Conservation (phyloP, 805 yeast species). For the Sporopachydermia lactativora region DNA sequence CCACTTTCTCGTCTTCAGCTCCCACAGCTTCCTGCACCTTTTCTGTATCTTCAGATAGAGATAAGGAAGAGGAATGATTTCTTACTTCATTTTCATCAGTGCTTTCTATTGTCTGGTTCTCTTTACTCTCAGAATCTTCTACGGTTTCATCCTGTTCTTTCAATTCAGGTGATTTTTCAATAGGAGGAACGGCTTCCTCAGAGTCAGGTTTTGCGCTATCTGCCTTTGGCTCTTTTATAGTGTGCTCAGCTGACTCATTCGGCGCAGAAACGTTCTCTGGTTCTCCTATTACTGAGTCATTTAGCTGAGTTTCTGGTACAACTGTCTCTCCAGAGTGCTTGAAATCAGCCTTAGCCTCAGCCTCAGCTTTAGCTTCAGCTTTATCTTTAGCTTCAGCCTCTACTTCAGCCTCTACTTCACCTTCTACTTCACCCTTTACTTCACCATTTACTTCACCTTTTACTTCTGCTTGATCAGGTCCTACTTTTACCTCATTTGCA, state of each 20-base stretch:
- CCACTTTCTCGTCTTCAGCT: too few species aligned
- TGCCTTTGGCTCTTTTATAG: slow-evolving; percentile 3
- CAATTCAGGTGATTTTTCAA: slow-evolving; percentile 5
- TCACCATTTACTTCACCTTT: slow-evolving; percentile 20
- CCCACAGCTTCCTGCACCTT: too few species aligned
- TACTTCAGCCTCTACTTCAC: slow-evolving; percentile 16
- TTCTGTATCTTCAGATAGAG: too few species aligned
- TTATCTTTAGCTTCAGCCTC: slow-evolving; percentile 15
- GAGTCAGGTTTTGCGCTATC: slow-evolving; percentile 4
- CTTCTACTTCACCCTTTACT: slow-evolving; percentile 24
- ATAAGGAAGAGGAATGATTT: slow-evolving; percentile 2
- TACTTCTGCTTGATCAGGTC: too few species aligned
- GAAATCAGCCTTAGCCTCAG: slow-evolving; percentile 5
- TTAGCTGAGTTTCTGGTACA: slow-evolving; percentile 4
- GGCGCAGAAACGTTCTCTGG: slow-evolving; percentile 4
- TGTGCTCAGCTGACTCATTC: slow-evolving; percentile 5
- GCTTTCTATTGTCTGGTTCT: slow-evolving; percentile 5
- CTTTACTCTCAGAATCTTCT: slow-evolving; percentile 11
- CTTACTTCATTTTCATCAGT: slow-evolving; percentile 2
- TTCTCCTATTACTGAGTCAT: slow-evolving; percentile 5
- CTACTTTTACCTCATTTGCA: slow-evolving; percentile 13
- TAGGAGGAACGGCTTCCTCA: slow-evolving; percentile 7
- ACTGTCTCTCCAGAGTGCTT: slow-evolving; percentile 8
- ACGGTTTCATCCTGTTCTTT: slow-evolving; percentile 9
- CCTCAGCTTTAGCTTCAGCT: slow-evolving; percentile 10